Base-by-base conservation (phyloP, 2,329 filamentous ascomycete species). In the Ramichloridium luteum region DNA sequence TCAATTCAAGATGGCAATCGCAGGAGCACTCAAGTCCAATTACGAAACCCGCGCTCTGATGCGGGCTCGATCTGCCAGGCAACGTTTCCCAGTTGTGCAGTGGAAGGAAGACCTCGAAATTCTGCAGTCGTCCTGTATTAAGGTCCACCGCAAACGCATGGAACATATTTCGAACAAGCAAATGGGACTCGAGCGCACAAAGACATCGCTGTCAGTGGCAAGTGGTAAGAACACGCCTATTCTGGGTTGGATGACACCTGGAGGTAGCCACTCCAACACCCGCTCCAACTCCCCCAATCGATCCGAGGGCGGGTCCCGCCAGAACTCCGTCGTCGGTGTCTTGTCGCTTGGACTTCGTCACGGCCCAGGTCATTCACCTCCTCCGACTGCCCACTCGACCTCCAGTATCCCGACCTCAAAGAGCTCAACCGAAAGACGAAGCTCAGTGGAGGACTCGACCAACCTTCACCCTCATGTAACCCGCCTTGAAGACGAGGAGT, bases 51-150 rank as follows among this genome's bases (percentile, higher is more conserved):
- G 74, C 33, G 68, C 69, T 1, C 61, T 68, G 45, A 79, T 79
- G 74, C 64, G 74, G 48, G 74, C 74, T 23, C 64, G 72, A 36
- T 74, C 72, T 13, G 72, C 70, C 4, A 72, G 72, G 43, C 74
- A 79, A 46, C 65, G 74, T 16, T 79, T 79, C 56, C 74, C 74
- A 11, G 73, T 79, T 10, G 70, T 68, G 3, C 72, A 77, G 46
- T 79, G 74, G 74, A 62, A 76, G 31, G 68, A 76, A 44, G 71
- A 74, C 38, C 56, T 78, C 6, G 73, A 76, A 39, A 71, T 68
- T 25, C 61, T 79, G 12, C 74, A 79, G 46, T 58, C 58, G 10
- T 71, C 67, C 6, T 64, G 72, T 0, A 77, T 78, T 47, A 66
- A 67, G 30, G 62, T 74, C 11, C 65, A 70, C 46, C 55, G 64